phyloP scores from a whole-genome alignment of 2,329 filamentous ascomycete species.

The Trichoderma simmonsii region DNA sequence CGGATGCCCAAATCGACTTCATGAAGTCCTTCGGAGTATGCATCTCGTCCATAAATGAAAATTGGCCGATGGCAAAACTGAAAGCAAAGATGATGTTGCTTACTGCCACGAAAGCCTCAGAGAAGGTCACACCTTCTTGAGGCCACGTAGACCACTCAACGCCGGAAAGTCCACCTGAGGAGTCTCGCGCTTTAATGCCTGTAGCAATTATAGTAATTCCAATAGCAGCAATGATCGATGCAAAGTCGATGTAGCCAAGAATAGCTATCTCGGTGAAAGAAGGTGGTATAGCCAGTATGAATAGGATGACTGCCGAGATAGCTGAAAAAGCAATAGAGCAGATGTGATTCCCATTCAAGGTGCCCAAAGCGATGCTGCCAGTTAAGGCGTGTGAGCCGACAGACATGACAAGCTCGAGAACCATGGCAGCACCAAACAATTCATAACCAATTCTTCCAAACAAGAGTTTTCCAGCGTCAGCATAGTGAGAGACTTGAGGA shows the following conservation, averaged over 20 bases:
- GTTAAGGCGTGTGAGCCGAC: slow-evolving; percentile 64
- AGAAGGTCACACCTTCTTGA: slow-evolving; percentile 40
- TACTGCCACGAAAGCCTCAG: slow-evolving; percentile 52
- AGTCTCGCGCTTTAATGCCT: slow-evolving; percentile 38
- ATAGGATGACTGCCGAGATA: slow-evolving; percentile 37
- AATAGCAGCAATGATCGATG: slow-evolving; percentile 58
- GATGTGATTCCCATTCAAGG: slow-evolving; percentile 50
- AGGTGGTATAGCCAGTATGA: slow-evolving; percentile 39
- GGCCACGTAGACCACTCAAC: slow-evolving; percentile 38
- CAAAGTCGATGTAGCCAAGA: slow-evolving; percentile 48
- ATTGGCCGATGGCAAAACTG: slow-evolving; percentile 44
- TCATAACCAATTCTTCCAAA: slow-evolving; percentile 55
- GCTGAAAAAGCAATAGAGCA: slow-evolving; percentile 39
- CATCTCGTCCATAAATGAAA: slow-evolving; percentile 45
- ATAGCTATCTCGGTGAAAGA: slow-evolving; percentile 41
- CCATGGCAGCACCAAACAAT: slow-evolving; percentile 54
- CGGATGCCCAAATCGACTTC: slow-evolving; percentile 54
- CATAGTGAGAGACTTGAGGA: slow-evolving; percentile 58
- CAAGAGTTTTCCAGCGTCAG: slow-evolving; percentile 61
- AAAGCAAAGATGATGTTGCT: slow-evolving; percentile 66
- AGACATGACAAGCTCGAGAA: slow-evolving; percentile 62
- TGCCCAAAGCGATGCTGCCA: slow-evolving; percentile 62
- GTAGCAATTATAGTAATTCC: slow-evolving; percentile 61
- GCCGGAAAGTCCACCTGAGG: slow-evolving; percentile 20
- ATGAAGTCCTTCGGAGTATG: slow-evolving; percentile 38